Conservation (phyloP, 495 filamentous ascomycete species). For the Peziza echinospora region DNA sequence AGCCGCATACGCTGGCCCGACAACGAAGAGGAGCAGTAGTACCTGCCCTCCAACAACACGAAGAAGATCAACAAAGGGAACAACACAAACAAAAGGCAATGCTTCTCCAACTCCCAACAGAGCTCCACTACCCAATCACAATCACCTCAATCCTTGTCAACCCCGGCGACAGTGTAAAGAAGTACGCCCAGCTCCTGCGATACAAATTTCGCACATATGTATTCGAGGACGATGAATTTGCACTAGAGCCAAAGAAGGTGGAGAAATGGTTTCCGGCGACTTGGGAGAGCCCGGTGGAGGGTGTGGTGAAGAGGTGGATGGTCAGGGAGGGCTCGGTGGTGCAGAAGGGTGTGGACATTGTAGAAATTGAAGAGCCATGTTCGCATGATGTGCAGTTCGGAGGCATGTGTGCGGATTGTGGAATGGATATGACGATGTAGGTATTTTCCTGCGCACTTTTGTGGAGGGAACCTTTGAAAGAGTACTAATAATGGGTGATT, state of each 20-base stretch:
- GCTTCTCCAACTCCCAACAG: constrained; percentile 19
- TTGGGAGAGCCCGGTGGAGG: constrained; percentile 67
- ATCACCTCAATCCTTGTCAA: constrained; percentile 66
- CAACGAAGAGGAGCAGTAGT: too few relatives aligned
- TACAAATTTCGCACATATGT: constrained; percentile 64
- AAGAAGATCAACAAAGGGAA: too few relatives aligned
- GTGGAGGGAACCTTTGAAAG: too few relatives aligned
- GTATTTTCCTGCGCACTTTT: constrained; percentile 6
- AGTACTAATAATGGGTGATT: too few relatives aligned
- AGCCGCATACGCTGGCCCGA: too few relatives aligned
- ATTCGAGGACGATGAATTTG: constrained; percentile 46
- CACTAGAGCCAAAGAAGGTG: constrained; percentile 42
- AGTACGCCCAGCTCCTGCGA: constrained; percentile 53
- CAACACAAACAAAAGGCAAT: constrained; percentile 13
- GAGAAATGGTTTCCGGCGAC: constrained; percentile 47
- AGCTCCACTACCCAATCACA: constrained; percentile 79
- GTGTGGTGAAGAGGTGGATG: constrained; percentile 52
- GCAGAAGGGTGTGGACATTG: constrained; percentile 32
- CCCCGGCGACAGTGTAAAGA: constrained; percentile 49
- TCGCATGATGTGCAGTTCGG: constrained; percentile 75
- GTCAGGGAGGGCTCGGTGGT: constrained; percentile 53
- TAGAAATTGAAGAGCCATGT: constrained; percentile 78
- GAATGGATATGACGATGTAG: constrained; percentile 87
- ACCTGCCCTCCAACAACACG: too few relatives aligned
- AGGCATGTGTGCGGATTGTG: constrained; percentile 76